These are phyloP conservation scores for Picochlorum sp. DNA, from an alignment of 139 green algal species.

Conservation along the genomic window DNA sequence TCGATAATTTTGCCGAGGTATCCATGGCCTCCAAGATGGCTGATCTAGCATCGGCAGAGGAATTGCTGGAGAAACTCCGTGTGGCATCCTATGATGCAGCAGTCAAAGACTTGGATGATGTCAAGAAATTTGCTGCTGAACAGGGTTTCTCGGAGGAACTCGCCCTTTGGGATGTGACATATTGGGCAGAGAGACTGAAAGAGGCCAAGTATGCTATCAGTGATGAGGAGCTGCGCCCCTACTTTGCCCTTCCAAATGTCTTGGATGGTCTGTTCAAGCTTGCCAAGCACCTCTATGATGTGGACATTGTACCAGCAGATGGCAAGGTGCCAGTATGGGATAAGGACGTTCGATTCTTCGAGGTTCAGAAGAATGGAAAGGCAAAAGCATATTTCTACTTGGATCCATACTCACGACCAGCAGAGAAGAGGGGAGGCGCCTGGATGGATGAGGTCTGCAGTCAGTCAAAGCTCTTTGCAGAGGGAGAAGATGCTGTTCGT, in stretches of 20 bases:
- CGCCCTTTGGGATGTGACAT: conserved; percentile 79
- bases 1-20: conserved; percentile 69
- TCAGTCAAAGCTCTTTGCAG: conserved; percentile 43
- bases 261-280: conserved; percentile 84
- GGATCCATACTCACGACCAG: conserved; percentile 85
- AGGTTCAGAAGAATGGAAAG: conserved; percentile 49
- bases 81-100: conserved; percentile 48
- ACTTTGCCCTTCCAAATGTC: conserved; percentile 86
- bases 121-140: conserved; percentile 37
- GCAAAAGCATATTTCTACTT: conserved; percentile 88
- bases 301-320: conserved; percentile 77
- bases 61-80: conserved; percentile 88
- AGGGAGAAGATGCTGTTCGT: conserved; percentile 43
- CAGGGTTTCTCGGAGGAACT: conserved; percentile 41
- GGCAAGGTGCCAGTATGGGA: conserved; percentile 81
- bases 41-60: conserved; percentile 57
- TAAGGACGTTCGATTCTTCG: conserved; percentile 85
- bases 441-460: conserved; percentile 49
- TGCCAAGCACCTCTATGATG: conserved; percentile 74
- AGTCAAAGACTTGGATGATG: conserved; percentile 69
- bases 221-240: conserved; percentile 90
- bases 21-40: conserved; percentile 85
- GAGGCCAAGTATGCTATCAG: conserved; percentile 74
- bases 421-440: conserved; percentile 91
- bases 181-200: conserved; percentile 59